These are phyloP conservation scores for Aureobasidium pullulans DNA, from an alignment of 2,329 filamentous ascomycete genomes.

Conservation along the genomic window DNA sequence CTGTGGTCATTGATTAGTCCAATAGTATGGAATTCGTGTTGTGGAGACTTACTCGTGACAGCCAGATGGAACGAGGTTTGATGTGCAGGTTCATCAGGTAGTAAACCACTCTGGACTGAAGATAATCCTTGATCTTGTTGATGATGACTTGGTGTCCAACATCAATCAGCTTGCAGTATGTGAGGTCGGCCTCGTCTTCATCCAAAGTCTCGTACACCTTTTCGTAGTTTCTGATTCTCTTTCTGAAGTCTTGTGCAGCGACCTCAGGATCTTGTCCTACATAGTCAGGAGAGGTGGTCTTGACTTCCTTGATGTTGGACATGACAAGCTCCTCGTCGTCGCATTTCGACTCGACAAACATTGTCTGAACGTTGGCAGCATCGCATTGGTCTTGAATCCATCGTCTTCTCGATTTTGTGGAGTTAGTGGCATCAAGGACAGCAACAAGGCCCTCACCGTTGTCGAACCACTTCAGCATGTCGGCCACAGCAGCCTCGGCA, in stretches of 20 bases:
- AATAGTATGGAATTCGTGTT: neutral
- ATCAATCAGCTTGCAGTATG: slow-evolving; percentile 96
- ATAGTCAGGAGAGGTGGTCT: slow-evolving; percentile 94
- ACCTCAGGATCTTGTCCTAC: slow-evolving; percentile 85
- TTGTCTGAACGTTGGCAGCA: slow-evolving; percentile 71
- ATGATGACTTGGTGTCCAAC: slow-evolving; percentile 95
- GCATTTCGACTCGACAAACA: slow-evolving; percentile 96
- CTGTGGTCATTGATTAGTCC: neutral
- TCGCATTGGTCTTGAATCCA: slow-evolving; percentile 84
- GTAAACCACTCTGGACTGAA: slow-evolving; percentile 93
- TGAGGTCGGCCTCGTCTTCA: slow-evolving; percentile 77
- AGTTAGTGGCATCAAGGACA: slow-evolving; percentile 95
- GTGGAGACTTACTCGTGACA: slow-evolving; percentile 62
- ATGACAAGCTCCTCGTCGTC: slow-evolving; percentile 95
- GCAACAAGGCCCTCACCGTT: slow-evolving; percentile 72
- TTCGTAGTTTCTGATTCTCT: slow-evolving; percentile 94
- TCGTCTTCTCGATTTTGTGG: slow-evolving; percentile 76
- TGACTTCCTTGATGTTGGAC: slow-evolving; percentile 96
- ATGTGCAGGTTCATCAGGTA: slow-evolving; percentile 99
- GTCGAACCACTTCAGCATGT: slow-evolving; percentile 92
- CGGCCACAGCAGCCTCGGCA: slow-evolving; percentile 81
- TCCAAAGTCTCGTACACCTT: slow-evolving; percentile 93
- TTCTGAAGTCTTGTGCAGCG: slow-evolving; percentile 84
- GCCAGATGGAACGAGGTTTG: slow-evolving; percentile 90
- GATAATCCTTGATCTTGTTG: slow-evolving; percentile 93